Evolutionary conservation across 208 protist genomes (phyloP), one percentile per base, ranked within the genome.

Genomic region (Acanthamoeba castellanii): DNA sequence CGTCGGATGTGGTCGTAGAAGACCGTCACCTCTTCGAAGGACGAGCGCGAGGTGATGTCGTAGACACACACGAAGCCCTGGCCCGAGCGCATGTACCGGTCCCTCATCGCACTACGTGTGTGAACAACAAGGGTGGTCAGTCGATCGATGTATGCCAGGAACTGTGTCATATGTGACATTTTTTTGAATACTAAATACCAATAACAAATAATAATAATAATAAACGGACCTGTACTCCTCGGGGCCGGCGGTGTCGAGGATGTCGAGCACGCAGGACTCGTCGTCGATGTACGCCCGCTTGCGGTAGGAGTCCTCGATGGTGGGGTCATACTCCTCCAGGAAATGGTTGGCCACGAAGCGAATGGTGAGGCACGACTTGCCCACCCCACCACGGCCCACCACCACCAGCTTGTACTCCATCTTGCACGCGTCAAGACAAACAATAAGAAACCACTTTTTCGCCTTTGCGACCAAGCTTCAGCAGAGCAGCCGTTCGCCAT

Each of bases 21-120:
- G 11, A 55, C 13, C 8, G 11, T 13, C 14, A 96, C 25, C 87
- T 96, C 95, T 1, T 96, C 95, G 93, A 96, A 96, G 7, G 82
- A 95, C 25, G 0, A 0, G 72, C 92, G 66, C 14, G 34, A 92
- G 68, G 94, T 96, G 30, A 96, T 94, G 50, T 95, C 47, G 34
- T 96, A 96, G 22, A 96, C 92, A 45, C 95, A 76, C 22, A 96
- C 6, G 37, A 96, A 96, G 30, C 97, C 97, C 22, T 97, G 95
- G 42, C 91, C 94, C 37, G 5, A 11, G 42, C 42, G 42, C 42
- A 32, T 95, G 61, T 64, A 81, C 30, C 96, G 97, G 76, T 14
- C 16, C 59, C 22, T 8, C 16, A 27, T n/a, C 22, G 16, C 22
- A 14, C 59, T 66, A n/a, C 6, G 20, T 22, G 9, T n/a, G n/a